Percentiles rank a stretch among this genome's conserved stretches.
Evolutionary conservation across 2,329 filamentous ascomycete species (phyloP).

Genomic region (Biscogniauxia marginata): DNA sequence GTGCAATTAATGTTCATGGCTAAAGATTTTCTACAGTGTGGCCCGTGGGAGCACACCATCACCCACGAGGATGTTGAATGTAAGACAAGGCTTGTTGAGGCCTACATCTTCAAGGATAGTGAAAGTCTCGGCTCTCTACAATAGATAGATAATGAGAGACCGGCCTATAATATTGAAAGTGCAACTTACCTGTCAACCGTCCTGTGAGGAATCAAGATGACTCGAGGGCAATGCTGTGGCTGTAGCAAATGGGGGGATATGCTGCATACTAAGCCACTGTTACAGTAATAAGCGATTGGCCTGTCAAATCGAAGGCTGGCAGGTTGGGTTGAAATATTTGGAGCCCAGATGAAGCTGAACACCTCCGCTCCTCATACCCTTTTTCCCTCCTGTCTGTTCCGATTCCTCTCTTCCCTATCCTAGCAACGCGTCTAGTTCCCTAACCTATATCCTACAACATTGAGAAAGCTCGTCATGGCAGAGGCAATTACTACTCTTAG

Average conservation of each 20-base stretch:
- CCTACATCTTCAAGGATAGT: too few species aligned
- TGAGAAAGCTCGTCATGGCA: constrained; percentile 6
- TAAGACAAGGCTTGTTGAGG: too few species aligned
- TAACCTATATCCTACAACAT: background rate
- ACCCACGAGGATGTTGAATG: too few species aligned
- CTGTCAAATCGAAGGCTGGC: background rate
- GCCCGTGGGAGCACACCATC: too few species aligned
- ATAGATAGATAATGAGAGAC: too few species aligned
- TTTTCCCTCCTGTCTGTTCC: background rate
- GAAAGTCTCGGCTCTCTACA: too few species aligned
- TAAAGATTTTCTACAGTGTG: too few species aligned
- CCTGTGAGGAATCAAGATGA: too few species aligned
- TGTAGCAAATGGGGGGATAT: background rate
- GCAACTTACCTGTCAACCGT: too few species aligned
- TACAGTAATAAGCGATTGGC: background rate
- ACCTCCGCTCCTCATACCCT: background rate
- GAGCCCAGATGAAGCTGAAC: too few species aligned
- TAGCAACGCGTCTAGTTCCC: background rate
- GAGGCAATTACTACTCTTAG: constrained; percentile 13
- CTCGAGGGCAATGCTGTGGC: background rate
- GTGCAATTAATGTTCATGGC: too few species aligned
- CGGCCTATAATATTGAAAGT: too few species aligned
- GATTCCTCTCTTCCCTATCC: background rate
- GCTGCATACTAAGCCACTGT: background rate
- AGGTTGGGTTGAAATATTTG: background rate